Base-by-base conservation (phyloP, 257 asterid species). In the Forsythia suspensa region DNA sequence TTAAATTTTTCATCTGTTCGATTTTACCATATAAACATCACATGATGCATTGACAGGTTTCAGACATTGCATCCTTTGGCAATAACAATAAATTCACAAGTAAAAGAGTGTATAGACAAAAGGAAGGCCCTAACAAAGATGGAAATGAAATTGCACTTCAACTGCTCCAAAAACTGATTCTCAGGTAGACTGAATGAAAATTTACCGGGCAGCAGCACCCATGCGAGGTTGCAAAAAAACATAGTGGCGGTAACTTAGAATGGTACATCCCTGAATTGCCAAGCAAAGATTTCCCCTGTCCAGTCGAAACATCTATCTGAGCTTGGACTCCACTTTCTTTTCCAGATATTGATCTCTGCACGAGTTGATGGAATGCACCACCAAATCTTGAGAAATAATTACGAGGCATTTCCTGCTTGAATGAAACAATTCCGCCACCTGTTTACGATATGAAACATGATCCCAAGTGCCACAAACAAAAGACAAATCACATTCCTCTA, bases 51-150 rank as follows among this genome's bases (percentile, higher is more conserved):
- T 1, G 34, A 29, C 34, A 29, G 34, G 34, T 29, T 29, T 29
- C 34, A 29, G 34, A 29, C 34, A 29, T 29, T 29, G 34, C 34
- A 29, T 29, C 34, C 34, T 29, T 0, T 1, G 34, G 34, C 34
- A 29, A 29, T 29, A 29, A 29, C 34, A 29, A 29, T 29, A 1
- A 29, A 29, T 29, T 29, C 34, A 29, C 34, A 29, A 29, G 34
- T 29, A 29, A 29, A 29, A 29, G 34, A 29, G 34, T 29, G 34
- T 29, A 29, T 29, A 29, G 34, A 29, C 34, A 29, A 81, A 91
- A 89, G 67, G 95, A 81, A 82, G 92, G 93, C 71, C 92, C 96
- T 29, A 94, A 87, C 43, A 92, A 92, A 24, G 97, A 92, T 55
- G 95, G 97, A 71, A 88, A 70, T 36, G 96, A 90, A 72, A 88